These are phyloP conservation scores for Ophiostoma pallidulum DNA, from an alignment of 2,329 filamentous ascomycete genomes.

Conservation along the genomic window DNA sequence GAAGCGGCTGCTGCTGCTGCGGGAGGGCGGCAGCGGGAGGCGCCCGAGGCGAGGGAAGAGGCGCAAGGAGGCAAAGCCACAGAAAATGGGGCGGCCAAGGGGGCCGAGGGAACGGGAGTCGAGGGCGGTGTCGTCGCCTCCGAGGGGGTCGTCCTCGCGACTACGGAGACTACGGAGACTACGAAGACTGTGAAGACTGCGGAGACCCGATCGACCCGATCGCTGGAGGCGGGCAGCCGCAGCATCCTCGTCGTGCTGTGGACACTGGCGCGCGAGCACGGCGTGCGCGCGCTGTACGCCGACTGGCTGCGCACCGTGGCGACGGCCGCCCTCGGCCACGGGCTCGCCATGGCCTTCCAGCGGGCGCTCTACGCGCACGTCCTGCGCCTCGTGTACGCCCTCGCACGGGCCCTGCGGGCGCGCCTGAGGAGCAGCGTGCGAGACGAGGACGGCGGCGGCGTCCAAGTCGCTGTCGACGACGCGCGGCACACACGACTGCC, in stretches of 20 bases:
- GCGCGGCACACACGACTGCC: too few relatives aligned
- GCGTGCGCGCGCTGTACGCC: conserved; percentile 60
- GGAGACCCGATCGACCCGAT: too few relatives aligned
- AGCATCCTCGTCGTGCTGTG: conserved; percentile 16
- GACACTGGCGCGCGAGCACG: conserved; percentile 52
- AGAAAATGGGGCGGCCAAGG: too few relatives aligned
- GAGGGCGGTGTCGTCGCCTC: too few relatives aligned
- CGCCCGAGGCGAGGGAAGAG: neutral
- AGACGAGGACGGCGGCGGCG: too few relatives aligned
- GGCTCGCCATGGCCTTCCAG: conserved; percentile 80
- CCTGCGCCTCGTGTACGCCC: conserved; percentile 59
- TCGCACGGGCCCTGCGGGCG: conserved; percentile 36
- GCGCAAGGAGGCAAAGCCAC: too few relatives aligned
- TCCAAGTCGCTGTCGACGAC: too few relatives aligned
- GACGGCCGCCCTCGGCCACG: conserved; percentile 78
- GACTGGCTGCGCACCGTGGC: conserved; percentile 68
- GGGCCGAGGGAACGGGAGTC: too few relatives aligned
- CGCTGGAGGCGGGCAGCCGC: too few relatives aligned
- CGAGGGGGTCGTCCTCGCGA: too few relatives aligned
- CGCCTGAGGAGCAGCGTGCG: neutral
- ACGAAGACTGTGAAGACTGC: too few relatives aligned
- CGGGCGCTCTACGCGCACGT: conserved; percentile 64
- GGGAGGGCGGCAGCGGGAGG: conserved; percentile 4
- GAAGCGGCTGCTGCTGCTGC: conserved; percentile 25
- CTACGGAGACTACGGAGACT: conserved; percentile 15